Evolutionary conservation across 2,329 filamentous ascomycete species (phyloP).

Genomic region (Cordyceps farinosa): DNA sequence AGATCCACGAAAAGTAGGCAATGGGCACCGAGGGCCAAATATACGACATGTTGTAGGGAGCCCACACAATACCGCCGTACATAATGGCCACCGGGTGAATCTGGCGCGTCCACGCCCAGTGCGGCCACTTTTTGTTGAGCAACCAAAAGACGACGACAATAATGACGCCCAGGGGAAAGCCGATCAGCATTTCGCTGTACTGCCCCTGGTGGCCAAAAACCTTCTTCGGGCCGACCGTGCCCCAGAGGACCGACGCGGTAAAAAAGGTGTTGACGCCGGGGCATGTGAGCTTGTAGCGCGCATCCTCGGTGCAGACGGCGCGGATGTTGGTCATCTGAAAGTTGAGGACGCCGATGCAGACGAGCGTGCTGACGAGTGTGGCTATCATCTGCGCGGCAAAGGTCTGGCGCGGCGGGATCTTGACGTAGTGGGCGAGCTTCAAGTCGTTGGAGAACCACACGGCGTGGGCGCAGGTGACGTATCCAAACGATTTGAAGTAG

Average conservation of each 20-base stretch:
- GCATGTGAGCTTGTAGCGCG: slow-evolving; percentile 48
- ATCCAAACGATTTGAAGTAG: slow-evolving; percentile 52
- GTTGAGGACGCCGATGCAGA: slow-evolving; percentile 47
- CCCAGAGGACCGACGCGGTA: slow-evolving; percentile 54
- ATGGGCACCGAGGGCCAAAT: slow-evolving; percentile 50
- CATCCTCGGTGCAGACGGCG: slow-evolving; percentile 46
- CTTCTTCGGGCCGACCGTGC: slow-evolving; percentile 48
- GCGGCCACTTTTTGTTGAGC: slow-evolving; percentile 39
- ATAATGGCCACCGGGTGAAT: slow-evolving; percentile 48
- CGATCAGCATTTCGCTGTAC: slow-evolving; percentile 46
- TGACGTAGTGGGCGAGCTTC: slow-evolving; percentile 54
- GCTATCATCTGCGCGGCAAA: slow-evolving; percentile 58
- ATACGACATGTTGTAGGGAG: slow-evolving; percentile 51
- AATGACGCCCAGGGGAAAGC: slow-evolving; percentile 48
- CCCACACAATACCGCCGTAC: slow-evolving; percentile 44
- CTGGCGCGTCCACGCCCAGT: slow-evolving; percentile 40
- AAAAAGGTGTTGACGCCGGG: slow-evolving; percentile 54
- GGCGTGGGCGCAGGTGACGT: slow-evolving; percentile 49
- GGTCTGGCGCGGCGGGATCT: slow-evolving; percentile 58
- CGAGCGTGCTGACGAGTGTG: slow-evolving; percentile 50
- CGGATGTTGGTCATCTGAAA: slow-evolving; percentile 49
- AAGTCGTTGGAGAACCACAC: slow-evolving; percentile 47
- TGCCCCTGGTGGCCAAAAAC: slow-evolving; percentile 47
- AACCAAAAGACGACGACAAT: slow-evolving; percentile 42
- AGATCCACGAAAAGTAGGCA: slow-evolving; percentile 51